phyloP scores from a whole-genome alignment of 768 basidiomycete species.

The Infundibulicybe gibba region DNA sequence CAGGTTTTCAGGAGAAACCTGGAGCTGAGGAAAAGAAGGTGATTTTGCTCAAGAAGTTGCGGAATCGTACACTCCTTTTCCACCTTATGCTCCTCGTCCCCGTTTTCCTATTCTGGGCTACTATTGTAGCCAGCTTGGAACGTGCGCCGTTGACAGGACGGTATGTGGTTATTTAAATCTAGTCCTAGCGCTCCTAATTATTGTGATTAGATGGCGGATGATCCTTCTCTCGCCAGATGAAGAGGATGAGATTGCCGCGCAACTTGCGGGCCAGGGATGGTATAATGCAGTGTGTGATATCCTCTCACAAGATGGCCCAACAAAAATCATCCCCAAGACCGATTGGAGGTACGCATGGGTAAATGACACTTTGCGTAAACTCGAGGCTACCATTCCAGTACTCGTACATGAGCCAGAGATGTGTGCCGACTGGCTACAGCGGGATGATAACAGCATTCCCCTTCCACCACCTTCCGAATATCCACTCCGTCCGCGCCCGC shows the following conservation, averaged over 20 bases:
- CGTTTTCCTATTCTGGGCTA: slow-evolving; percentile 57
- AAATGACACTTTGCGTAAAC: slow-evolving; percentile 64
- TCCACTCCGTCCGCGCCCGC: slow-evolving; percentile 81
- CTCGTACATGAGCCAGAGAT: slow-evolving; percentile 57
- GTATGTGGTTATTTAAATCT: slow-evolving; percentile 33
- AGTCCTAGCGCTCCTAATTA: slow-evolving; percentile 1
- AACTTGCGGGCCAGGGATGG: slow-evolving; percentile 85
- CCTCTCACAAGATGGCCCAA: slow-evolving; percentile 59
- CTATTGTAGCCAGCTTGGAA: slow-evolving; percentile 71
- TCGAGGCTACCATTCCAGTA: slow-evolving; percentile 73
- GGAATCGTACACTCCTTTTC: slow-evolving; percentile 44
- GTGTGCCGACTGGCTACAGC: slow-evolving; percentile 53
- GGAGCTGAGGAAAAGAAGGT: slow-evolving; percentile 52
- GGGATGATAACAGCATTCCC: slow-evolving; percentile 46
- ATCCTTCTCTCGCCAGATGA: slow-evolving; percentile 91
- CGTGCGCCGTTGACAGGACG: slow-evolving; percentile 83
- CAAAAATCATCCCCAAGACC: slow-evolving; percentile 58
- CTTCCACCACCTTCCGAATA: slow-evolving; percentile 79
- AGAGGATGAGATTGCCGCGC: slow-evolving; percentile 83
- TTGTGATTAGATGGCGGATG: slow-evolving; percentile 66
- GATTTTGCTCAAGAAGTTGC: slow-evolving; percentile 42
- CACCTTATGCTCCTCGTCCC: slow-evolving; percentile 62
- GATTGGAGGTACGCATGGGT: slow-evolving; percentile 97
- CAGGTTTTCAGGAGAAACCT: slow-evolving; percentile 46
- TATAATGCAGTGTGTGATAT: slow-evolving; percentile 80